Evolutionary conservation across 73 alveolate species (phyloP).

Genomic region (Paraurostyla sp.): DNA sequence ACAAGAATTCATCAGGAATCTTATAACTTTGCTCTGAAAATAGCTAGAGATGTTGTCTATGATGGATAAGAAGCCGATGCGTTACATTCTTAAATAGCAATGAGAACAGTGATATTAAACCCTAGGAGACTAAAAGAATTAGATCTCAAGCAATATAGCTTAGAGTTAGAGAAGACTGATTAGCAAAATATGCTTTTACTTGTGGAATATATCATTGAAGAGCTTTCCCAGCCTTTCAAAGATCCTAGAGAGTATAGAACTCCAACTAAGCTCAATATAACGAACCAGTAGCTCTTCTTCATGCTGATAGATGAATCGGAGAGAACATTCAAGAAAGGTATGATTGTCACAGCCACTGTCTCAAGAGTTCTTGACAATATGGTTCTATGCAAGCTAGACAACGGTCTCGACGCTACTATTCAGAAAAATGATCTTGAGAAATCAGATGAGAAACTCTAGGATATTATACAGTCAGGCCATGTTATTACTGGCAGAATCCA

Average conservation of each 20-base stretch:
- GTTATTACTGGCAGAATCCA: constrained; percentile 59
- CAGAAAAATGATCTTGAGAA: constrained; percentile 75
- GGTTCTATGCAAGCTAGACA: constrained; percentile 79
- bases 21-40: constrained; percentile 75
- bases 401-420: constrained; percentile 84
- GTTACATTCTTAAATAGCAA: constrained; percentile 10
- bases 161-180: constrained; percentile 48
- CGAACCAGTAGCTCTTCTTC: constrained; percentile 80
- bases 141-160: constrained; percentile 79
- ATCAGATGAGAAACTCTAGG: constrained; percentile 67
- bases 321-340: constrained; percentile 81
- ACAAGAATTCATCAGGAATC: constrained; percentile 89
- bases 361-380: constrained; percentile 62
- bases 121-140: constrained; percentile 80
- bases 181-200: constrained; percentile 67
- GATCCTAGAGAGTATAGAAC: constrained; percentile 79
- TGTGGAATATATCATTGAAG: constrained; percentile 78
- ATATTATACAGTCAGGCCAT: constrained; percentile 60
- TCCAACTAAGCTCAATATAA: constrained; percentile 41
- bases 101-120: constrained; percentile 70
- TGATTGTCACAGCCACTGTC: constrained; percentile 89
- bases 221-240: constrained; percentile 83
- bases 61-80: constrained; percentile 71
- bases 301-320: constrained; percentile 83
- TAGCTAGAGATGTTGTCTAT: constrained; percentile 76